Base-by-base conservation (phyloP, 1,139 yeast species). In the Kurtzmaniella quercitrusa region DNA sequence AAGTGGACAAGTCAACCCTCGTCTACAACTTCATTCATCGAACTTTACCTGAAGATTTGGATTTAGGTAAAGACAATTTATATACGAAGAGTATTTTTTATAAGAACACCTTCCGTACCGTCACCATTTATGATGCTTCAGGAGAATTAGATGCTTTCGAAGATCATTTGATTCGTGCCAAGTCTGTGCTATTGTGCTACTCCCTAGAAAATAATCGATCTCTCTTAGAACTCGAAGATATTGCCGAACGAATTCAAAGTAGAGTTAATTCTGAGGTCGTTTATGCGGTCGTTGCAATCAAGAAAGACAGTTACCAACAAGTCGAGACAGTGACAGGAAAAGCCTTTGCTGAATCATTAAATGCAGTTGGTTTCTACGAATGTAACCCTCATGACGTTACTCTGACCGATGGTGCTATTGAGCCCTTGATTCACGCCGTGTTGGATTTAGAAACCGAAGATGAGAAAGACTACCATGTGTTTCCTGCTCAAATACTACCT, bases 1-100 rank as follows among this genome's bases (percentile, higher is more conserved):
- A 48, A 9, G 46, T 55, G 3, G 74, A 74, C 2, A 69, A 68
- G 48, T 54, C 70, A 3, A 52, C 66, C 12, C 49, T 69, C 9
- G 54, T 67, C 2, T 47, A 59, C 12, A 53, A 52, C 15, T 69
- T 57, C 40, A 48, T 65, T 11, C 60, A 65, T 43, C 49, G 53
- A 17, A 48, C 49, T 23, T 60, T 51, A 44, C 52, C 63, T 11
- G 59, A 52, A 1, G 46, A 48, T 8, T 42, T 52, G 6, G 69
- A 65, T 16, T 48, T 58, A 8, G 48, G 53, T 14, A 52, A 54
- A 2, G 71, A 65, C 45, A 70, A 68, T 41, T 47, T 66, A 23
- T 64, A 66, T 49, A 55, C 62, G 39, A 68, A 68, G 46, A 51
- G 18, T 31, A 16, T 31, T 14, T 9, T 7, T 15, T 10, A 31